Base-by-base conservation (phyloP, 164 flowering plant species). In the Berberis thunbergii region DNA sequence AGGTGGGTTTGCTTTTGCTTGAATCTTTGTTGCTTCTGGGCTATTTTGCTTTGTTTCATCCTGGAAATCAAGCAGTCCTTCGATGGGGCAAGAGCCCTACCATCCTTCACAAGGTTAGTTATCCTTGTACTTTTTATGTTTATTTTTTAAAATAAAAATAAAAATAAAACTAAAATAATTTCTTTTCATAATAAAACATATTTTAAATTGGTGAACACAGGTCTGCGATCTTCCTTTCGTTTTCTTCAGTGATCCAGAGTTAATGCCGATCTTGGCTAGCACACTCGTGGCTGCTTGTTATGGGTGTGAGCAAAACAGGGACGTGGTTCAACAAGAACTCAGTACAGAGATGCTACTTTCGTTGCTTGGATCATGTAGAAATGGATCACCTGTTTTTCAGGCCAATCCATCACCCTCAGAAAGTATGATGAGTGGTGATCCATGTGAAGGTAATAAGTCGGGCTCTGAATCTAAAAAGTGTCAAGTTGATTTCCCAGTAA, bases 71-170 rank as follows among this genome's bases (percentile, higher is more conserved):
- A 82, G 96, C 89, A 57, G 98, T 92, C 66, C 91, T 89, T 49
- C 82, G 93, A 45, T 89, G 98, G 96, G 96, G 96, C 67, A 89
- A 89, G 72, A 84, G 89, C 67, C 96, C 96, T 7, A 87, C 96
- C 13, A 87, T 92, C 63, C 96, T 92, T 76, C 98, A 92, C 79
- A 92, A 92, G 98, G 98, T 89, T 57, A 67, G 83, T 68, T 68
- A 9, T 4, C 59, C 10, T 39, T 54, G 26, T 59, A 45, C 45
- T 45, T 12, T 43, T 43, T 11, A 46, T 42, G 9, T 46, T 38
- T 41, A 13, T n/a, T 53, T 13, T 49, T 40, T 41, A n/a, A 49
- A 41, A 7, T 57, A 42, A 40, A 67, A 12, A 46, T 64, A n/a
- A 41, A 45, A 64, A 41, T 72, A 72, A 64, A 80, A 69, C 53